phyloP scores from a whole-genome alignment of 225 moss, liverwort and hornwort species.

The Antitrichia curtipendula region DNA sequence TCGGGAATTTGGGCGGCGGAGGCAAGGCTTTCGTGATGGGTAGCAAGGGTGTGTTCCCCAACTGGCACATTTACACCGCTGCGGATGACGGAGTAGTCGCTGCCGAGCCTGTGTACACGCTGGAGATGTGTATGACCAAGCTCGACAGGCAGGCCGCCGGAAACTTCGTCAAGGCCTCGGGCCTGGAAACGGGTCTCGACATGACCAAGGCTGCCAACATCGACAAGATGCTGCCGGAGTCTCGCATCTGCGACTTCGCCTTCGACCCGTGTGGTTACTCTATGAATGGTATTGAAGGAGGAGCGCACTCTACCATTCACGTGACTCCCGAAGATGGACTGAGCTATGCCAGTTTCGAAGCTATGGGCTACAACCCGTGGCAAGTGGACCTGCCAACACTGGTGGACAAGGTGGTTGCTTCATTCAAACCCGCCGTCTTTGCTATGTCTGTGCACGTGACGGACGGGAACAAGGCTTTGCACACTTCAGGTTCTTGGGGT shows the following conservation, averaged over 20 bases:
- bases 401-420: constrained; percentile 39
- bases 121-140: constrained; percentile 95
- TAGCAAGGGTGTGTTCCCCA: constrained; percentile 44
- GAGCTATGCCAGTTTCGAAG: constrained; percentile 92
- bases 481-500: constrained; percentile 33
- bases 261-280: not conserved
- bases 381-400: constrained; percentile 31
- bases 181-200: constrained; percentile 35
- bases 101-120: constrained; percentile 26
- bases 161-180: constrained; percentile 45
- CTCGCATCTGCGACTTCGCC: not conserved
- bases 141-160: constrained; percentile 39
- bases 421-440: constrained; percentile 69
- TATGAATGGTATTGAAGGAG: not conserved
- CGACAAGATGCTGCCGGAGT: constrained; percentile 37
- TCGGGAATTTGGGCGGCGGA: constrained; percentile 58
- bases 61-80: constrained; percentile 85
- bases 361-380: constrained; percentile 62
- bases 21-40: constrained; percentile 82
- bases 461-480: not conserved
- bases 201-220: constrained; percentile 60
- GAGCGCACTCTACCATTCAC: not conserved
- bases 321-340: constrained; percentile 67
- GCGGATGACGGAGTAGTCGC: not conserved
- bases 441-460: constrained; percentile 57